Conservation (phyloP, 345 rosid genomes). For the Litchi chinensis region DNA sequence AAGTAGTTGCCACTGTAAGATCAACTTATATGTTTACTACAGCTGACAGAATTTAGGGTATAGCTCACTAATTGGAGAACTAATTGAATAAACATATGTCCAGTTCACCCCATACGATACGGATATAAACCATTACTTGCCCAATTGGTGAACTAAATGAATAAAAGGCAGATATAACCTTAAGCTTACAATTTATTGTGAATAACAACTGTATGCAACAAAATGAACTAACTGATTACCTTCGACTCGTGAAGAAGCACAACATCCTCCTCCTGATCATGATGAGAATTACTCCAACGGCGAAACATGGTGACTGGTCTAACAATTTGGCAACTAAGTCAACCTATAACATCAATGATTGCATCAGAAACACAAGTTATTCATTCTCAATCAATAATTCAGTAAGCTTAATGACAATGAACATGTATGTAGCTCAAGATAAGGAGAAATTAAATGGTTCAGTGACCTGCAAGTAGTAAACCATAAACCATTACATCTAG, state of each 20-base stretch:
- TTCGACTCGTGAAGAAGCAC: constrained; percentile 49
- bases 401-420: background rate
- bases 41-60: background rate
- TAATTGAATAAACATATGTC: background rate
- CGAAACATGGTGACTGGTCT: constrained; percentile 61
- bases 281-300: constrained; percentile 48
- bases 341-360: constrained; percentile 21
- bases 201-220: constrained; percentile 15
- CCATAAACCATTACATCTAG: background rate
- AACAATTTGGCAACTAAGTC: constrained; percentile 22
- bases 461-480: background rate
- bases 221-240: constrained; percentile 38
- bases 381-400: background rate
- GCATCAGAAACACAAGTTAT: background rate
- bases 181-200: background rate
- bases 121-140: background rate
- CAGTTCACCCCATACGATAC: background rate
- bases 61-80: background rate
- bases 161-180: background rate
- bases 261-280: constrained; percentile 55
- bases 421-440: background rate
- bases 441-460: background rate
- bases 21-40: background rate
- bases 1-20: background rate
- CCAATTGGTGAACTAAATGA: background rate